Evolutionary conservation across 306 rosid genomes (phyloP).

Genomic region (Potentilla sterilis): DNA sequence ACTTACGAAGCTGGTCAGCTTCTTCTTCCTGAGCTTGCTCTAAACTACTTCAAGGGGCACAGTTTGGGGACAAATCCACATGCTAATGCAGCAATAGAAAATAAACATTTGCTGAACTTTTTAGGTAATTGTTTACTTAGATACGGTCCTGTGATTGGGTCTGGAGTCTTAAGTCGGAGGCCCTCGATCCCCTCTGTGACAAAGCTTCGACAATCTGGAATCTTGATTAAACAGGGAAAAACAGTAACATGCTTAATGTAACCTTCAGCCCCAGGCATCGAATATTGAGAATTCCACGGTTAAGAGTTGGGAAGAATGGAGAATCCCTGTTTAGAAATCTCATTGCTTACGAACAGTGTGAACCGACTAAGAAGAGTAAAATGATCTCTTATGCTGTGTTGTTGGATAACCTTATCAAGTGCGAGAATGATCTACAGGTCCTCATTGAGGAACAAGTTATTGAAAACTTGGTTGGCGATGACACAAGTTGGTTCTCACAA

Average conservation of each 20-base stretch:
- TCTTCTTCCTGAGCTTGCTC: not conserved
- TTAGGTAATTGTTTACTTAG: not conserved
- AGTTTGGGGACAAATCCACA: not conserved
- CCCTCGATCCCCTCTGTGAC: not conserved
- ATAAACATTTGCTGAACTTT: not conserved
- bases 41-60: not conserved
- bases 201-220: not conserved
- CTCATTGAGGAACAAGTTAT: rapidly evolving
- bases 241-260: not conserved
- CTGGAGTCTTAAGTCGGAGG: too few relatives aligned
- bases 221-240: not conserved
- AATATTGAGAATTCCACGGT: not conserved
- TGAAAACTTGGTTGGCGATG: not conserved
- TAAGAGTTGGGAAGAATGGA: not conserved
- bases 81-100: not conserved
- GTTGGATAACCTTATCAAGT: conserved; percentile 5
- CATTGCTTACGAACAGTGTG: conserved; percentile 1
- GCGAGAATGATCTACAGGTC: not conserved
- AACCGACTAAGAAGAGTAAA: not conserved
- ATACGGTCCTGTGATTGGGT: too few relatives aligned
- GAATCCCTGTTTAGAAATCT: conserved; percentile 11
- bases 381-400: conserved; percentile 8
- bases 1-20: not conserved
- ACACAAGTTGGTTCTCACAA: not conserved
- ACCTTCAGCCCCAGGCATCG: not conserved